Conservation (phyloP, 345 rosid genomes). For the Cardiospermum halicacabum region DNA sequence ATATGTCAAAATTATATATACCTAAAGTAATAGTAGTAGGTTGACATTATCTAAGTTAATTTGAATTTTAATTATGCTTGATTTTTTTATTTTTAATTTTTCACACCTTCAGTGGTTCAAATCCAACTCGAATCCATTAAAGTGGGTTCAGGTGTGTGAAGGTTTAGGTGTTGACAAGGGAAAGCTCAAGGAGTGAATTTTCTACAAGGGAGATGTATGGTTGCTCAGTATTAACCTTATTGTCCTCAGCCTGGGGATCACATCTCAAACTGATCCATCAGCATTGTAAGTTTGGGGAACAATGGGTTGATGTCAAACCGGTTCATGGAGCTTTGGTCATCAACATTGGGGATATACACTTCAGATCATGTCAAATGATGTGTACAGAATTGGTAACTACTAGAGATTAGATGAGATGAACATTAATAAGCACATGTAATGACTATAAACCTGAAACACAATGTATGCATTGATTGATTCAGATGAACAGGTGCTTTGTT, state of each 20-base stretch:
- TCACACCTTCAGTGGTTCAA: too few relatives aligned
- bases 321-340: background rate
- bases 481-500: background rate
- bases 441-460: background rate
- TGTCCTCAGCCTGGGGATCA: constrained; percentile 24
- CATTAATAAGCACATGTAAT: background rate
- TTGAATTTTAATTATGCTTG: too few relatives aligned
- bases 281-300: constrained; percentile 7
- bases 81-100: too few relatives aligned
- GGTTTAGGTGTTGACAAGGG: constrained; percentile 12
- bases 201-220: constrained; percentile 6
- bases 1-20: too few relatives aligned
- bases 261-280: constrained; percentile 17
- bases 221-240: constrained; percentile 19
- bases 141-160: too few relatives aligned
- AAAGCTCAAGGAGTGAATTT: constrained; percentile 16
- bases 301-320: constrained; percentile 10
- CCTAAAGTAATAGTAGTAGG: too few relatives aligned
- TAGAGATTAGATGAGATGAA: constrained; percentile 20
- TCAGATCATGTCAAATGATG: constrained; percentile 46
- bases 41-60: too few relatives aligned
- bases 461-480: background rate
- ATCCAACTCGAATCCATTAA: too few relatives aligned
- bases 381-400: constrained; percentile 33
- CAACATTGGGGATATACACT: background rate